A percentile compares a stretch with the other conserved stretches of the same genome.
Evolutionary conservation across 345 rosid species (phyloP).

Genomic region (Fremontodendron californicum): DNA sequence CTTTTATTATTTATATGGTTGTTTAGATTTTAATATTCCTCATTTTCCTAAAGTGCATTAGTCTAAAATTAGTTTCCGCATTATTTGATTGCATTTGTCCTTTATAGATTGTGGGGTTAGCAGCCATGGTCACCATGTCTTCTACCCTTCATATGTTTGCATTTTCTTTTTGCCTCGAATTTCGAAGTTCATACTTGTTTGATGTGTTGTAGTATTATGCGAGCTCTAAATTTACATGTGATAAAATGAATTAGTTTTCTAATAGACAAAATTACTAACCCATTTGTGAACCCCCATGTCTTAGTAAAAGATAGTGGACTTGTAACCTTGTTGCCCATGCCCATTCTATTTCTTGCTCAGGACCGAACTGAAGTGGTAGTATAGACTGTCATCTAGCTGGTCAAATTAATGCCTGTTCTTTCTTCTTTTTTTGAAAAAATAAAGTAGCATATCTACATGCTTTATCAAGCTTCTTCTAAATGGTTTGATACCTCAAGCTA

Average conservation of each 20-base stretch:
- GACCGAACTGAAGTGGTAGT: not conserved
- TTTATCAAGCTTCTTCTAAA: not conserved
- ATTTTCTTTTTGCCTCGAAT: not conserved
- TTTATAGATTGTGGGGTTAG: not conserved
- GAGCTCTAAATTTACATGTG: not conserved
- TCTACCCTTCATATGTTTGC: not conserved
- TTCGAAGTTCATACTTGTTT: not conserved
- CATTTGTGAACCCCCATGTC: not conserved
- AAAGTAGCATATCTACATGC: not conserved
- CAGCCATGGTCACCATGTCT: not conserved
- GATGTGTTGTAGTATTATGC: not conserved
- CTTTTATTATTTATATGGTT: not conserved
- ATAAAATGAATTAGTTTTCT: not conserved
- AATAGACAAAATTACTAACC: not conserved
- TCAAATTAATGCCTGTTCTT: not conserved
- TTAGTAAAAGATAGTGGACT: not conserved
- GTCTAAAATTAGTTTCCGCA: not conserved
- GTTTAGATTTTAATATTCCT: not conserved
- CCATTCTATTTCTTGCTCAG: not conserved
- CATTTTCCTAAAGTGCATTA: not conserved
- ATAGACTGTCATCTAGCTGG: not conserved
- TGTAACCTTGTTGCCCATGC: not conserved
- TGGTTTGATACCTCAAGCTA: not conserved
- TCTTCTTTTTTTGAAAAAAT: not conserved
- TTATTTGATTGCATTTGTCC: conserved; percentile 1